Base-by-base conservation (phyloP, 106 monocot species). In the Chionographis japonica region DNA sequence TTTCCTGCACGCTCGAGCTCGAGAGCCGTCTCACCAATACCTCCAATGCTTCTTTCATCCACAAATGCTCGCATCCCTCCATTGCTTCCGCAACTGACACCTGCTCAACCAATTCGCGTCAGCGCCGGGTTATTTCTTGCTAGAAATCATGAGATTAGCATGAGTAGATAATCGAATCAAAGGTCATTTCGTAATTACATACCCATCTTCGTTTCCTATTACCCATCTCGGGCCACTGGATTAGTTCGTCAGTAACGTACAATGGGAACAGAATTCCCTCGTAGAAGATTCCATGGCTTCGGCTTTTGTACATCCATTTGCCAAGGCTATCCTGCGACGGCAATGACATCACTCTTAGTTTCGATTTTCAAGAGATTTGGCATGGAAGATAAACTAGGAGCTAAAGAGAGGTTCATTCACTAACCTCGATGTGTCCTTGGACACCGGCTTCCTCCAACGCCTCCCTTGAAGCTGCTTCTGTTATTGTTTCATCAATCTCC, bases 381-480 rank as follows among this genome's bases (percentile, higher is more conserved):
- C 6, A 9, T 14, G 65, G 50, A 50, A 65, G 42, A 20, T 10
- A 17, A 46, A 46, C 46, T 27, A 46, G 5, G 46, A 10, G 46
- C 9, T 46, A 10, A 46, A 46, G 46, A 46, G 46, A 46, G 46
- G 46, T 46, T 46, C 46, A 46, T 58, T 2, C 35, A 40, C 57
- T 4, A 3, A 67, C 79, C 79, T 88, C 79, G n/a, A 88, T 59
- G 49, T 74, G 60, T 62, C 94, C 94, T 46, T 54, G 63, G 11
- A 95, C 88, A 3, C 94, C 94, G 15, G 94, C 91, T 75, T 95
- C 94, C 77, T 95, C 94, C 19, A 88, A 69, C 6, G 91, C 91
- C 73, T 95, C 94, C 4, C 94, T 78, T 2, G 59, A 65, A 5
- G 83, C 91, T 13, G 85, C 94, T 75, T 95, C 55, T 18, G 72